Conservation (phyloP, 2,329 filamentous ascomycete genomes). For the Pestalotiopsis fici region DNA sequence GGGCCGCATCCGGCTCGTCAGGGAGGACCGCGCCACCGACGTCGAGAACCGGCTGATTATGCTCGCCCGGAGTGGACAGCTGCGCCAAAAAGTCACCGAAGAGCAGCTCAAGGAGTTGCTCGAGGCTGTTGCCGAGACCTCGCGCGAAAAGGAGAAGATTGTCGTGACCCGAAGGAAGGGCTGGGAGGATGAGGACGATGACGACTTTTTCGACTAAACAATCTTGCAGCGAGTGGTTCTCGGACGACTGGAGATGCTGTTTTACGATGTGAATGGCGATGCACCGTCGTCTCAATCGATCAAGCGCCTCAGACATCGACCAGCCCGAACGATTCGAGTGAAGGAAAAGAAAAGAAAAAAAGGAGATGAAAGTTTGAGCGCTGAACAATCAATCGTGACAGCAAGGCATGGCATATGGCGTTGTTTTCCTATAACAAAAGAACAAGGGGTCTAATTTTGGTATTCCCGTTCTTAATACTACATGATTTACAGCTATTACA, state of each 20-base stretch:
- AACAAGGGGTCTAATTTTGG: constrained; percentile 2
- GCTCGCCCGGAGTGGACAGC: constrained; percentile 84
- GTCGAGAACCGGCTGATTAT: constrained; percentile 92
- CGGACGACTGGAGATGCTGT: no score
- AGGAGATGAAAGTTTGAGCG: constrained; percentile 12
- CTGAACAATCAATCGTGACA: not conserved
- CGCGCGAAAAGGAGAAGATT: constrained; percentile 76
- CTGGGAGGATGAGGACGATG: constrained; percentile 81
- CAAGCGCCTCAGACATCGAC: not conserved
- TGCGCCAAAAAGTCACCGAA: constrained; percentile 86
- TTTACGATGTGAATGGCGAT: no score
- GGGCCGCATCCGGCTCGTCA: constrained; percentile 92
- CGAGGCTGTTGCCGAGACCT: constrained; percentile 78
- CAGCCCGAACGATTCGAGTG: not conserved
- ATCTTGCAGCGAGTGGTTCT: constrained; percentile 26
- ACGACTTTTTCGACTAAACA: constrained; percentile 66
- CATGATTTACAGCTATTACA: constrained; percentile 11
- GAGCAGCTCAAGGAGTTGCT: constrained; percentile 91
- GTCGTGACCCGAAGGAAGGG: constrained; percentile 82
- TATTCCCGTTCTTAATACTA: constrained; percentile 4
- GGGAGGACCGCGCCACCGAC: constrained; percentile 85
- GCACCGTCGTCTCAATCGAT: not conserved
- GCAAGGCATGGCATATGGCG: constrained; percentile 17
- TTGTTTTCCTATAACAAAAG: constrained; percentile 12
- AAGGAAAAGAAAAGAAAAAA: constrained; percentile 3